Evolutionary conservation across 2,329 filamentous ascomycete species (phyloP).

Genomic region (Nemania sp.): DNA sequence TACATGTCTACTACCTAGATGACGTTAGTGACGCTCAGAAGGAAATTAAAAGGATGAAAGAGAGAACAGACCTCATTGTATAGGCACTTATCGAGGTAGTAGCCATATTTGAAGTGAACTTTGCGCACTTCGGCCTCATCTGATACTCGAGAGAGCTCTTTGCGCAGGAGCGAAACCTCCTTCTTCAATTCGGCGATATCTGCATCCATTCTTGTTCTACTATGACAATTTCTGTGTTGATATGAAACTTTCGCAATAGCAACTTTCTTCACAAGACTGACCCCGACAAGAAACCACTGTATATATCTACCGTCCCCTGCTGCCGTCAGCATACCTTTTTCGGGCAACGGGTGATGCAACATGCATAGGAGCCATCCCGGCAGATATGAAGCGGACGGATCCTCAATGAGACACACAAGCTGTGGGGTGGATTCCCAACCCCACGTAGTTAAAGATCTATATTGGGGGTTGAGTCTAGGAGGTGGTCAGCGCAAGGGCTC

Average conservation of each 20-base stretch:
- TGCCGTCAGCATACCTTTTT: constrained; percentile 8
- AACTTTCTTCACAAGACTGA: background rate
- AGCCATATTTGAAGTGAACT: constrained; percentile 68
- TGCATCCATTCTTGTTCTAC: constrained; percentile 48
- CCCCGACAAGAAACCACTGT: constrained; percentile 12
- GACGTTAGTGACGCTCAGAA: background rate
- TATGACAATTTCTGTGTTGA: background rate
- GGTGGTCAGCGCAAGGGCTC: too few relatives aligned
- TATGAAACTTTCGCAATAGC: background rate
- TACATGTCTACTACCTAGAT: constrained; percentile 61
- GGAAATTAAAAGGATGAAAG: background rate
- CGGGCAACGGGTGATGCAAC: constrained; percentile 13
- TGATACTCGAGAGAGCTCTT: constrained; percentile 53
- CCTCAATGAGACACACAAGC: constrained; percentile 25
- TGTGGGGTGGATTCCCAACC: constrained; percentile 43
- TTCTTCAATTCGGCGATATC: constrained; percentile 54
- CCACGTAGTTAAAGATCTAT: too few relatives aligned
- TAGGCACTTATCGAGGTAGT: constrained; percentile 70
- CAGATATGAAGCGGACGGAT: constrained; percentile 40
- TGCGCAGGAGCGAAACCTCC: constrained; percentile 52
- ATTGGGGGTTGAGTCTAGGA: too few relatives aligned
- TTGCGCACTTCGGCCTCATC: constrained; percentile 67
- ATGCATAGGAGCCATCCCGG: constrained; percentile 35
- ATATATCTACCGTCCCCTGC: constrained; percentile 30
- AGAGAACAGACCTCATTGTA: constrained; percentile 62